Conservation (phyloP, 2,329 filamentous ascomycete genomes). For the Phyllosticta paracitricarpa region DNA sequence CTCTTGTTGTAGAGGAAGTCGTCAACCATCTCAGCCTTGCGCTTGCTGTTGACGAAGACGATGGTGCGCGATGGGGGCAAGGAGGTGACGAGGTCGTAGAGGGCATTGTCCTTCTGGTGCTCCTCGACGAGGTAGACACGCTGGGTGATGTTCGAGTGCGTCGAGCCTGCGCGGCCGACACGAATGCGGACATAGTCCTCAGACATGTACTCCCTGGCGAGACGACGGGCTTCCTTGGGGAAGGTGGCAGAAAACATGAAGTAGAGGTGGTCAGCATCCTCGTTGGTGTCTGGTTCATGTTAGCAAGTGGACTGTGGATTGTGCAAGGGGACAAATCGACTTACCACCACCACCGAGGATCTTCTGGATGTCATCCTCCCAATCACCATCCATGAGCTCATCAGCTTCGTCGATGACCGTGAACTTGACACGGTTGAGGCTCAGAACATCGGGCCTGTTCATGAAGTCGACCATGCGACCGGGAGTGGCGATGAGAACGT, state of each 20-base stretch:
- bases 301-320: background rate
- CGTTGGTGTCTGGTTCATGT: slow-evolving; percentile 53
- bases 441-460: slow-evolving; percentile 56
- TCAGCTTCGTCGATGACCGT: slow-evolving; percentile 89
- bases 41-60: slow-evolving; percentile 80
- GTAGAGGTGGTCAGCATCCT: slow-evolving; percentile 57
- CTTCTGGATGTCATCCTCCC: slow-evolving; percentile 63
- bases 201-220: slow-evolving; percentile 68
- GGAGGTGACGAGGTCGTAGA: slow-evolving; percentile 62
- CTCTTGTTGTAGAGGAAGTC: slow-evolving; percentile 75
- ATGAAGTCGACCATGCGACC: slow-evolving; percentile 83
- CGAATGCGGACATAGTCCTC: slow-evolving; percentile 68
- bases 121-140: slow-evolving; percentile 57
- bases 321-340: background rate
- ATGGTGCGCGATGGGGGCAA: slow-evolving; percentile 68
- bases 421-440: slow-evolving; percentile 63
- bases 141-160: slow-evolving; percentile 75
- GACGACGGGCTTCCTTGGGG: slow-evolving; percentile 63
- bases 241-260: slow-evolving; percentile 96
- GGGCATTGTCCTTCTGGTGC: slow-evolving; percentile 55
- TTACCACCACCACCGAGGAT: slow-evolving; percentile 72
- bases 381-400: slow-evolving; percentile 74
- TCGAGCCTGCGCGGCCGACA: slow-evolving; percentile 77
- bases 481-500: slow-evolving; percentile 79
- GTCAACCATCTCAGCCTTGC: slow-evolving; percentile 70